These are phyloP conservation scores for Diutina neorugosa DNA, from an alignment of 1,139 yeast genomes.

Conservation along the genomic window DNA sequence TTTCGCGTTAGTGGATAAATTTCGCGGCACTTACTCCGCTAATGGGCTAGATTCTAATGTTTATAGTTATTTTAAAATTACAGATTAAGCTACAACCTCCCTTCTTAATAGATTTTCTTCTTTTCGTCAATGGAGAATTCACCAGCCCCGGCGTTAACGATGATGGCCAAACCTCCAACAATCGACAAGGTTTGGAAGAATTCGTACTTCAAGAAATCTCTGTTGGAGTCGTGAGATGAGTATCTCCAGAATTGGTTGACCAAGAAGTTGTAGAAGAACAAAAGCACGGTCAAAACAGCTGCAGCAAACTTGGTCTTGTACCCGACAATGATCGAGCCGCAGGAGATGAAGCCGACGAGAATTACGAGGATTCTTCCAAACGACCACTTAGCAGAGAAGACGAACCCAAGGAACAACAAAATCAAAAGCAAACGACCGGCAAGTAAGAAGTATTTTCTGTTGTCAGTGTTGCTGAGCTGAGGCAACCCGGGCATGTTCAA, in stretches of 20 bases:
- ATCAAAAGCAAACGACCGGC: constrained; percentile 86
- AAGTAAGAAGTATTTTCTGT: constrained; percentile 72
- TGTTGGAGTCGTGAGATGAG: constrained; percentile 55
- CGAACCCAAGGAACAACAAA: constrained; percentile 76
- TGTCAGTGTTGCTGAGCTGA: constrained; percentile 69
- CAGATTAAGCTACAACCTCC: background rate
- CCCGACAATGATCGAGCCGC: constrained; percentile 80
- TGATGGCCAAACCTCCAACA: constrained; percentile 84
- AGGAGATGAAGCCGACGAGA: constrained; percentile 57
- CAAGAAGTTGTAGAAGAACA: constrained; percentile 64
- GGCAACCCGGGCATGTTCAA: constrained; percentile 85
- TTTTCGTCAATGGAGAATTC: constrained; percentile 88
- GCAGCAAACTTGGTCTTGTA: constrained; percentile 91
- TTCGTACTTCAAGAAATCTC: constrained; percentile 87
- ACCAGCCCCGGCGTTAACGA: constrained; percentile 96
- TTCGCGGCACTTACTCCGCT: background rate
- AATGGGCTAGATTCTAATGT: background rate
- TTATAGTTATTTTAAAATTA: background rate
- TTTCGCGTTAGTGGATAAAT: background rate
- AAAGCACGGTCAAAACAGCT: constrained; percentile 57
- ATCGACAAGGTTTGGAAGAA: constrained; percentile 91
- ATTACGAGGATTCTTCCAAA: constrained; percentile 53
- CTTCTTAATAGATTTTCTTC: constrained; percentile 69
- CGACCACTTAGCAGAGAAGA: constrained; percentile 68
- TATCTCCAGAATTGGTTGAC: constrained; percentile 88